A percentile compares a stretch with the other conserved stretches of the same genome.
Evolutionary conservation across 306 rosid genomes (phyloP).

Genomic region (Trifolium pratense): DNA sequence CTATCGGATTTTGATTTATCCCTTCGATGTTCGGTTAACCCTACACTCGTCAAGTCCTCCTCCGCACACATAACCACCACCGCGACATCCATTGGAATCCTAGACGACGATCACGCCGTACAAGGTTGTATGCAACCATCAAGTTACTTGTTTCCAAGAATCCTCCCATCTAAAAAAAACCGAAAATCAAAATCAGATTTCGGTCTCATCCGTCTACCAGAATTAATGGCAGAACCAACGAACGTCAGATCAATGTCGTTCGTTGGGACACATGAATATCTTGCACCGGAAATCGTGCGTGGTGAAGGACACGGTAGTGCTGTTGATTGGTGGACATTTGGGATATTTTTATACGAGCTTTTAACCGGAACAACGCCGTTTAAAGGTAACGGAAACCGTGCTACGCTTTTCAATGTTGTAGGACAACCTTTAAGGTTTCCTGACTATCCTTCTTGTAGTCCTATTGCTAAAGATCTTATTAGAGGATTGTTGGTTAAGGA

Average conservation of each 20-base stretch:
- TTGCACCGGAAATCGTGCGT: slow-evolving; percentile 83
- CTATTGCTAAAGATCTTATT: slow-evolving; percentile 69
- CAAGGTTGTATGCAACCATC: slow-evolving; percentile 58
- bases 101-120: slow-evolving; percentile 35
- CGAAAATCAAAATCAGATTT: slow-evolving; percentile 78
- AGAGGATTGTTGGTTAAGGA: slow-evolving; percentile 79
- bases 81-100: slow-evolving; percentile 11
- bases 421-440: slow-evolving; percentile 88
- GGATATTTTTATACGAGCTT: slow-evolving; percentile 82
- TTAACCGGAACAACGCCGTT: slow-evolving; percentile 86
- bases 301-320: slow-evolving; percentile 97
- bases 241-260: slow-evolving; percentile 90
- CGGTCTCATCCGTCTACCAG: slow-evolving; percentile 75
- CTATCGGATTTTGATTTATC: slow-evolving; percentile 89
- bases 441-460: slow-evolving; percentile 57
- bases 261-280: slow-evolving; percentile 90
- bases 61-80: slow-evolving; percentile 46
- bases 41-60: slow-evolving; percentile 82
- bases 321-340: slow-evolving; percentile 95
- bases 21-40: slow-evolving; percentile 80
- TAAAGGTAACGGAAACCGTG: slow-evolving; percentile 74
- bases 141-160: slow-evolving; percentile 71
- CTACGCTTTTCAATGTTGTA: slow-evolving; percentile 77
- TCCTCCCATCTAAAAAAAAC: slow-evolving; percentile 66
- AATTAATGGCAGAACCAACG: slow-evolving; percentile 88